Evolutionary conservation across 2,329 filamentous ascomycete genomes (phyloP), one percentile per base, ranked within the genome.

Genomic region (Fusarium sp.): DNA sequence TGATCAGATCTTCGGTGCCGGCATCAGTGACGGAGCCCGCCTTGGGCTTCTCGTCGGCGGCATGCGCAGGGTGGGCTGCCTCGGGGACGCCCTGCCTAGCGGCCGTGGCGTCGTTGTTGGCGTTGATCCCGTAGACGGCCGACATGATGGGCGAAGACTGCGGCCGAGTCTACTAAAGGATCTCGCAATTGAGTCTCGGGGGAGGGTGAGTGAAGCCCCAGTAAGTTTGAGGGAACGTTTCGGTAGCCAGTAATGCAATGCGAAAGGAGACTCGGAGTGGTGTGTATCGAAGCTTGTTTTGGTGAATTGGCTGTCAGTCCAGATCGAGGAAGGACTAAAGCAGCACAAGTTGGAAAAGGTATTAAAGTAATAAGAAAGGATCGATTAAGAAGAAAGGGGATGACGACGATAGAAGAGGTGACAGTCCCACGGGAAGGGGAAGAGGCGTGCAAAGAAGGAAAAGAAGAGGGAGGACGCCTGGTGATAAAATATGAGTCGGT

Each of bases 61-160:
- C 40, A 36, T 69, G 65, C 33, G 63, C 36, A 54, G 80, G 78
- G 62, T 78, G 77, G 36, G 70, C 67, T 14, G 76, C 73, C 14
- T 78, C 78, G n/a, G 86, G 84, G 40, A 81, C 81, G 58, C 86
- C 86, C 18, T 81, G 80, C 14, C 76, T 80, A 71, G 86, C 84
- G 13, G 85, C 84, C 29, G 87, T 87, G 74, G 81, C 82, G 78
- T 89, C 88, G 77, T 88, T 86, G 77, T 85, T 88, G 76, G 82
- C 83, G 73, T 80, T 81, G 20, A 79, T 73, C 58, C 74, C 77
- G 33, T 68, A 69, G 58, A 71, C 40, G 59, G 72, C 63, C 61
- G 78, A 70, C 78, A 79, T 79, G 65, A 40, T 77, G 68, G 70
- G 50, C 66, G 70, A 58, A 25, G 52, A 63, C 42, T 29, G 64